These are phyloP conservation scores for Trypethelium eluteriae DNA, from an alignment of 495 filamentous ascomycete species.

Conservation along the genomic window DNA sequence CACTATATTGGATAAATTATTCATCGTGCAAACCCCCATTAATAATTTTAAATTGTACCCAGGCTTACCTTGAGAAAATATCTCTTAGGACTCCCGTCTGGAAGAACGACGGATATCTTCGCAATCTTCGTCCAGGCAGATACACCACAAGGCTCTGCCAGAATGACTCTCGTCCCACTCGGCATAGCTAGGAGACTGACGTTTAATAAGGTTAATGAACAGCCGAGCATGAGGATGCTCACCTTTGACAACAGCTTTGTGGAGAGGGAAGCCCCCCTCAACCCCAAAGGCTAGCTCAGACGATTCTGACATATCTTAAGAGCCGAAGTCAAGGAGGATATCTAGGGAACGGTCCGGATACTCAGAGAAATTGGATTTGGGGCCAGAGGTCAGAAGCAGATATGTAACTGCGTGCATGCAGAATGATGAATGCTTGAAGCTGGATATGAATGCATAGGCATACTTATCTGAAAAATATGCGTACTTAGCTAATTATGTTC, in stretches of 20 bases:
- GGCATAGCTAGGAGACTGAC: slow-evolving; percentile 26
- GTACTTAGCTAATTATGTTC: too few relatives aligned
- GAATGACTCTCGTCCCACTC: slow-evolving; percentile 23
- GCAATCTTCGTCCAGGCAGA: slow-evolving; percentile 32
- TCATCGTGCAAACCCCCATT: not conserved
- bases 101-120: slow-evolving; percentile 22
- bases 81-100: slow-evolving; percentile 28
- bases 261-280: slow-evolving; percentile 28
- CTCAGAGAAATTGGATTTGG: not conserved
- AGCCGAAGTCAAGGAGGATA: not conserved
- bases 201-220: not conserved
- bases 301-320: slow-evolving; percentile 16
- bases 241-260: slow-evolving; percentile 31
- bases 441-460: too few relatives aligned
- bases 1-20: slow-evolving; percentile 15
- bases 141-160: slow-evolving; percentile 27
- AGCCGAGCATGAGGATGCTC: slow-evolving; percentile 4
- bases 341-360: not conserved
- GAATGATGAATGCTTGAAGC: too few relatives aligned
- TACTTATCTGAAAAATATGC: too few relatives aligned
- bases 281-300: slow-evolving; percentile 22
- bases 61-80: slow-evolving; percentile 32
- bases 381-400: too few relatives aligned
- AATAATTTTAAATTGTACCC: not conserved
- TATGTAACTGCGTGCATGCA: too few relatives aligned